phyloP scores from a whole-genome alignment of 441 rosid species.

The Pelargonium myrrhifolium region DNA sequence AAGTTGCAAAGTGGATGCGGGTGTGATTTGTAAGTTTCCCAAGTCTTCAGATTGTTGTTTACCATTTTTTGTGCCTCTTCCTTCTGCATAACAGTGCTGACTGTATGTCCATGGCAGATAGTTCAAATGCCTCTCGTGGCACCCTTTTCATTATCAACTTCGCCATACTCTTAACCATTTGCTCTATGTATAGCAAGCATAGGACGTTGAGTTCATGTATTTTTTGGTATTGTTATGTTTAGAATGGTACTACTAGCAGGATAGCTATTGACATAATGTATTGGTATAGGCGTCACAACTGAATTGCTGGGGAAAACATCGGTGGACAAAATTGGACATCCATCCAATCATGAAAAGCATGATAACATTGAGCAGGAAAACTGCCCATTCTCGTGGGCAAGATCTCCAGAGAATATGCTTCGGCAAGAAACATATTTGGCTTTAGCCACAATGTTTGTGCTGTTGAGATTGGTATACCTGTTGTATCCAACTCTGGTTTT shows the following conservation, averaged over 20 bases:
- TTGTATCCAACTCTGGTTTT: constrained; percentile 43
- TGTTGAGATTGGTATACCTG: constrained; percentile 46
- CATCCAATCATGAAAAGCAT: constrained; percentile 43
- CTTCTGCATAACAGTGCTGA: background rate
- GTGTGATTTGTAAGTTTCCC: background rate
- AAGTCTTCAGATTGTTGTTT: background rate
- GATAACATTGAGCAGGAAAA: constrained; percentile 50
- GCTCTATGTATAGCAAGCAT: no score
- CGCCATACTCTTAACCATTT: no score
- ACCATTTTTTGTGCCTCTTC: background rate
- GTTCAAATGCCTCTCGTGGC: background rate
- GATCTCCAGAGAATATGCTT: constrained; percentile 83
- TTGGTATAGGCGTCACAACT: constrained; percentile 48
- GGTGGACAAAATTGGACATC: constrained; percentile 30
- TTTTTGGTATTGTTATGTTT: no score
- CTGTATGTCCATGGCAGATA: background rate
- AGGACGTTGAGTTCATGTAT: no score
- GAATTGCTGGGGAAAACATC: constrained; percentile 34
- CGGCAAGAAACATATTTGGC: constrained; percentile 74
- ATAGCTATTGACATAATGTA: background rate
- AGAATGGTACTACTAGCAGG: background rate
- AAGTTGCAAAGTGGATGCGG: background rate
- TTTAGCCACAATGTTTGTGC: constrained; percentile 60
- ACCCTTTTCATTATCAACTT: no score
- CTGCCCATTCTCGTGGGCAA: constrained; percentile 92